Base-by-base conservation (phyloP, 768 basidiomycete species). In the Roridomyces roridus region DNA sequence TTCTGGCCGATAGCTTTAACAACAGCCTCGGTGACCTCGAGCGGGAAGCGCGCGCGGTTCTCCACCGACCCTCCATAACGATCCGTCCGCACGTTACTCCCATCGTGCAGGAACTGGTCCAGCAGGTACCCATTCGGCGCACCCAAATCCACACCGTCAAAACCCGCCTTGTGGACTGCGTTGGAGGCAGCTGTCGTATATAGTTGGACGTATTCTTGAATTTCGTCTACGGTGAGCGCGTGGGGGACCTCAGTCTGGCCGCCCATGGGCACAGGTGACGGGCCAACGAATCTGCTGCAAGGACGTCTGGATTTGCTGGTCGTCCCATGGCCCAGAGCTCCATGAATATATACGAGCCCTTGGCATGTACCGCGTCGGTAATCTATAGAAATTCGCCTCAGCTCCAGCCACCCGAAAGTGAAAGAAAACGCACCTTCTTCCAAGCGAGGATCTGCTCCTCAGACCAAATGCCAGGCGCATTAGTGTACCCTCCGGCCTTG, bases 281-380 rank as follows among this genome's bases (percentile, higher is more conserved):
- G 62, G 5, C 70, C 67, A 29, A 72, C 70, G 45, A 66, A 23
- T 68, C 64, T n/a, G 51, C 46, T 8, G 59, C 60, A 1, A 82
- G 69, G 4, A 66, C 21, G 0, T 57, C 51, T 11, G 63, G 31
- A 10, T 63, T 29, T 5, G 73, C 72, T 0, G 68, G 62, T 4
- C 77, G 75, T 0, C 79, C 82, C 4, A 83, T 64, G 0, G 82
- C 83, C 70, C 82, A 83, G 1, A 81, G 70, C 60, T 85, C 83
- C 26, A 74, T 35, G 65, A 70, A 79, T 45, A 83, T 76, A 67
- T 70, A 71, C 0, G 71, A 59, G 5, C 63, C 57, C 41, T 66
- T 61, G 9, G 62, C 57, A 29, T 67, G 65, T 6, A 67, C 65
- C 10, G 42, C 24, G 15, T 62, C 51, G 12, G 46, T 51, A 36